Evolutionary conservation across 179 eudicot species (phyloP), one percentile per base, ranked within the genome.

Genomic region (Amaranthus tricolor): DNA sequence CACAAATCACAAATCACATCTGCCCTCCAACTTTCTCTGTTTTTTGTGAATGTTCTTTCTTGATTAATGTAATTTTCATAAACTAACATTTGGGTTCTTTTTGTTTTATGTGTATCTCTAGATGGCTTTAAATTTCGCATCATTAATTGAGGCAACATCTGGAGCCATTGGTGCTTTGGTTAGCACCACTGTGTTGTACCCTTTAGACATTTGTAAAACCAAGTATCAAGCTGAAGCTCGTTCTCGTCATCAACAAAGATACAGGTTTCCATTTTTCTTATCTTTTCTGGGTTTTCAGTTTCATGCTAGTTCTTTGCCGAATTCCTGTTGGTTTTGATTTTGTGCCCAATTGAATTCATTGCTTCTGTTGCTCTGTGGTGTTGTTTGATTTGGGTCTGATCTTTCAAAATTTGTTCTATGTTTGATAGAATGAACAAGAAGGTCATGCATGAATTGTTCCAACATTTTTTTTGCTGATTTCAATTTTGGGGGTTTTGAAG

Each of bases 161-260:
- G 97, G 97, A 3, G 97, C 97, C 44, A 68, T 93, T 40, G 97
- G 96, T 58, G 92, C 97, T 57, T 66, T 93, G 59, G 80, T 89
- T 57, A 93, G 96, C 80, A 91, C 96, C 6, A 83, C 91, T 3
- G 79, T 91, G 9, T 81, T 93, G 82, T 93, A 93, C 80, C 97
- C 97, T 0, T 87, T 93, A 8, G 97, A 93, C 73, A 93, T 96
- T 45, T 93, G 97, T 74, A 93, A 93, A 77, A 86, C 96, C 59
- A 91, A 88, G 80, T 93, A 85, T 74, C 97, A 93, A 61, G 97
- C 97, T 53, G 92, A 93, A 76, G 84, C 90, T 67, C 86, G 84
- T 51, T 79, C 88, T 16, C 85, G 81, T 57, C 89, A 86, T 76
- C 92, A 69, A 40, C 90, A 80, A 43, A 83, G 83, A 76, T 93